Evolutionary conservation across 768 basidiomycete genomes (phyloP).

Genomic region (Termitomyces sp.): DNA sequence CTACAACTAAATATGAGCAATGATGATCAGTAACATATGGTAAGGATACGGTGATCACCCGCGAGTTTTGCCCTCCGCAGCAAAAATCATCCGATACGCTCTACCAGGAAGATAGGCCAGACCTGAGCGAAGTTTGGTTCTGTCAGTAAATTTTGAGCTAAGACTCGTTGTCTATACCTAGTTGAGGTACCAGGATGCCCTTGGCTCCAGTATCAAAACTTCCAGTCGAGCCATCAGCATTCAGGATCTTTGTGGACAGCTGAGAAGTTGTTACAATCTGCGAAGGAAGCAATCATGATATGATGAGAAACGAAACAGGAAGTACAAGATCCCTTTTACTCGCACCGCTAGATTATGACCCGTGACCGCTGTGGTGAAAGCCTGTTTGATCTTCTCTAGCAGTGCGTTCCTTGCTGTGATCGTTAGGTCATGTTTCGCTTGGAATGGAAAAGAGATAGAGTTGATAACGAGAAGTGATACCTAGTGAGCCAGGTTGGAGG

Average conservation of each 20-base stretch:
- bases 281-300: background rate
- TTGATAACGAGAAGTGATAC: constrained; percentile 57
- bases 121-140: constrained; percentile 18
- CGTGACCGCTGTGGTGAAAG: constrained; percentile 43
- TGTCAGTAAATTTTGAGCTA: constrained; percentile 3
- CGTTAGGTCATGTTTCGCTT: constrained; percentile 35
- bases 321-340: constrained; percentile 1
- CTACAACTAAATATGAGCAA: constrained; percentile 10
- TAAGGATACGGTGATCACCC: constrained; percentile 24
- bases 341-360: constrained; percentile 44
- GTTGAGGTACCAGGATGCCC: constrained; percentile 61
- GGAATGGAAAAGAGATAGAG: constrained; percentile 65
- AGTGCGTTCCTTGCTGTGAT: constrained; percentile 32
- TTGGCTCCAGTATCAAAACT: constrained; percentile 59
- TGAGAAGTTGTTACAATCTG: constrained; percentile 56
- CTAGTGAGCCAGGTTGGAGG: constrained; percentile 22
- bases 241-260: constrained; percentile 61
- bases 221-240: constrained; percentile 57
- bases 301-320: background rate
- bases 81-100: constrained; percentile 29
- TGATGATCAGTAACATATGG: background rate
- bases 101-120: constrained; percentile 33
- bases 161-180: constrained; percentile 35
- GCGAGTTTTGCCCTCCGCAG: constrained; percentile 24
- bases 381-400: constrained; percentile 47